Base-by-base conservation (phyloP, 495 filamentous ascomycete genomes). In the Sphaerosporella brunnea region DNA sequence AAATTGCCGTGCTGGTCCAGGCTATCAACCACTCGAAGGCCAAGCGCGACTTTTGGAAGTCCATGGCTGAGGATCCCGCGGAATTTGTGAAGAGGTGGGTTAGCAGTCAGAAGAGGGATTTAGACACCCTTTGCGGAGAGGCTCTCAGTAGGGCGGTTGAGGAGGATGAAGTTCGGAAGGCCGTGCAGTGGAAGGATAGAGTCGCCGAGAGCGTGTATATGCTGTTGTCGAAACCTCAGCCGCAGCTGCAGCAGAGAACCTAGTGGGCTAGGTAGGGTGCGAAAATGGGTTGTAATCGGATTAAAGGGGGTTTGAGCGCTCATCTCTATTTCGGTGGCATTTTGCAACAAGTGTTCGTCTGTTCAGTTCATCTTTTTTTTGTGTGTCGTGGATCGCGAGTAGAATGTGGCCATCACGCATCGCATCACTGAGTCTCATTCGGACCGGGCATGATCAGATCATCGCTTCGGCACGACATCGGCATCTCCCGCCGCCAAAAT, bases 111-210 rank as follows among this genome's bases (percentile, higher is more conserved):
- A 81, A 80, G 58, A 66, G 90, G 39, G 90, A 97, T 64, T 67
- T 96, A 43, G 88, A 95, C 61, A 76, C 87, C 8, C 77, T 96
- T 35, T 64, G 88, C 38, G 90, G 90, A 26, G 92, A 95, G 63
- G 75, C 74, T 2, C 70, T 69, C 35, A 68, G 78, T 21, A 77
- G 78, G 5, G 79, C 74, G 37, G 78, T 75, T 7, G 79, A 82
- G 48, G 67, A 70, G 23, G 63, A 64, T 38, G 72, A 74, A 56
- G 68, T 63, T 18, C 69, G 63, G 35, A 72, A 70, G 25, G 69
- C 70, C 16, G 78, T 76, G 59, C 79, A 76, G 63, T 61, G 49
- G 18, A 45, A 43, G 50, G 50, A 60, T 36, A 60, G 42, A 24
- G 45, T 61, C 9, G 53, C 45, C 1, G 58, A 61, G 46, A 60